phyloP scores from a whole-genome alignment of 192 early-diverging fungal species.

The Backusella westeae region DNA sequence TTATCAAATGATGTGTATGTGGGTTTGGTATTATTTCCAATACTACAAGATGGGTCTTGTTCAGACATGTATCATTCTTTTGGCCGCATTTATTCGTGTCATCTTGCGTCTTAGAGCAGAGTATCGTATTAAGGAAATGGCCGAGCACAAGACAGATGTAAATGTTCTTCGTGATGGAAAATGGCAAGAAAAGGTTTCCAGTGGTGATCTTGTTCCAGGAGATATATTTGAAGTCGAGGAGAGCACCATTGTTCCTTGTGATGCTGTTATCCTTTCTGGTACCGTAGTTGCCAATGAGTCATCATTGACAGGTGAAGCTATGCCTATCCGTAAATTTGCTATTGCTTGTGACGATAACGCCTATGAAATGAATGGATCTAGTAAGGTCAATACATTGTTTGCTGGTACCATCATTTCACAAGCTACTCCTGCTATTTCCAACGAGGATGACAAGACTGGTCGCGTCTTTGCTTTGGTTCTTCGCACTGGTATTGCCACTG shows the following conservation, averaged over 20 bases:
- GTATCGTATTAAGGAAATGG: conserved; percentile 55
- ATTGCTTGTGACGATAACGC: conserved; percentile 50
- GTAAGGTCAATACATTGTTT: conserved; percentile 61
- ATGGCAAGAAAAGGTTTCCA: conserved; percentile 51
- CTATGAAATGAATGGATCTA: conserved; percentile 36
- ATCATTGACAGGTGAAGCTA: conserved; percentile 76
- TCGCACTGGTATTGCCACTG: conserved; percentile 62
- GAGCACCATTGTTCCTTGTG: conserved; percentile 57
- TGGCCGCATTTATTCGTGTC: conserved; percentile 59
- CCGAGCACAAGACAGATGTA: conserved; percentile 47
- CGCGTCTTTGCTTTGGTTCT: conserved; percentile 59
- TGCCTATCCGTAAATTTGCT: conserved; percentile 76
- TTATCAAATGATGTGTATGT: conserved; percentile 68
- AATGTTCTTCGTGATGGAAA: conserved; percentile 55
- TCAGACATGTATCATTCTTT: conserved; percentile 53
- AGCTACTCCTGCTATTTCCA: conserved; percentile 30
- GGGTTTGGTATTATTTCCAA: conserved; percentile 67
- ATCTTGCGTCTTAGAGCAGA: conserved; percentile 51
- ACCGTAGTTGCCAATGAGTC: conserved; percentile 74
- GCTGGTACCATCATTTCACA: conserved; percentile 72
- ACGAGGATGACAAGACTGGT: neutral
- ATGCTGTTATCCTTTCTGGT: conserved; percentile 66
- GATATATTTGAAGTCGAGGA: conserved; percentile 54
- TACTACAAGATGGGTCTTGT: conserved; percentile 64
- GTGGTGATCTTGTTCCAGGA: conserved; percentile 65